Evolutionary conservation across 2,329 filamentous ascomycete genomes (phyloP).

Genomic region (Phoma herbarum): DNA sequence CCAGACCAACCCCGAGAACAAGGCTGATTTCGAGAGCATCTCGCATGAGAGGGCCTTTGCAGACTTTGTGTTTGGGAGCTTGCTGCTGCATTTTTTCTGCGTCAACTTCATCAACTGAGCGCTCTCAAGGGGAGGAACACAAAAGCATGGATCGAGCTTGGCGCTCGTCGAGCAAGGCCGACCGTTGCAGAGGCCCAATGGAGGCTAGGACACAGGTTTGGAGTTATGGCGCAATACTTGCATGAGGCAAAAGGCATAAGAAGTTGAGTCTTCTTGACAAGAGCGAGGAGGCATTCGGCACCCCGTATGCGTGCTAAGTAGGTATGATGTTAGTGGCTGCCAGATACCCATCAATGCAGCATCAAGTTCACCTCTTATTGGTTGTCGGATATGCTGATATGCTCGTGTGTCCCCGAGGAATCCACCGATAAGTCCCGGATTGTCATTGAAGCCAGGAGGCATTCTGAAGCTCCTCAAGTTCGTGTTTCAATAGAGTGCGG

Average conservation of each 20-base stretch:
- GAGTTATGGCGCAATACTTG: slow-evolving; percentile 19
- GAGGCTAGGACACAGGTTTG: background rate
- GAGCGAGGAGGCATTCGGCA: background rate
- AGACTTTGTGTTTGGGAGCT: slow-evolving; percentile 92
- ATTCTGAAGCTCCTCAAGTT: background rate
- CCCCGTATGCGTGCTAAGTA: background rate
- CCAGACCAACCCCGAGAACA: slow-evolving; percentile 87
- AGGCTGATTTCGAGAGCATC: slow-evolving; percentile 76
- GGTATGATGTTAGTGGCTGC: background rate
- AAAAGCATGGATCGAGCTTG: background rate
- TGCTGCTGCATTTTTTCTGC: slow-evolving; percentile 98
- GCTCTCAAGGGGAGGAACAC: background rate
- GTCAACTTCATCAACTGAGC: slow-evolving; percentile 98
- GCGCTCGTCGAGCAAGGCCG: background rate
- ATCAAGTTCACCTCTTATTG: background rate
- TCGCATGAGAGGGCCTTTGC: slow-evolving; percentile 92
- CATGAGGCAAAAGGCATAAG: slow-evolving; percentile 1
- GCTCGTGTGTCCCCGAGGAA: background rate
- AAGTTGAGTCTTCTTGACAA: background rate
- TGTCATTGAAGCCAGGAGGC: too few relatives aligned
- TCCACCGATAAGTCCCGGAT: background rate
- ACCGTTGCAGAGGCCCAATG: background rate
- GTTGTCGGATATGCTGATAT: background rate
- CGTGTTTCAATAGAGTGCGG: background rate
- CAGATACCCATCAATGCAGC: slow-evolving; percentile 15